Evolutionary conservation across 2,329 filamentous ascomycete species (phyloP), one percentile per base, ranked within the genome.

Genomic region (Trichothecium sympodiale): DNA sequence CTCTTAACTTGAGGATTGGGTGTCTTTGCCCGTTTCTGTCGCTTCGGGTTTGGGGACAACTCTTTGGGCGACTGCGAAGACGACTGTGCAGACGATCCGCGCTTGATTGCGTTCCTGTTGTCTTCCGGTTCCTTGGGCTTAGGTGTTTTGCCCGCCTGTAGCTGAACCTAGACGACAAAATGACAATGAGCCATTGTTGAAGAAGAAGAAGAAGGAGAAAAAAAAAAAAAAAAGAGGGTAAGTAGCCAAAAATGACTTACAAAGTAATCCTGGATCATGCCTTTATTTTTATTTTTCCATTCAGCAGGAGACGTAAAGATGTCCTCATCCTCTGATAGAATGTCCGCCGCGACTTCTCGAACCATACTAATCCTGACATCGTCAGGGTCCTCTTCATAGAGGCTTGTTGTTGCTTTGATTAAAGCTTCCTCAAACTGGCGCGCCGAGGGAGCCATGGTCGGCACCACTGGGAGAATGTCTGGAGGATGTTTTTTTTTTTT

Each of bases 211-310:
- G n/a, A n/a, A n/a, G n/a, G n/a, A n/a, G n/a, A n/a, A n/a, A n/a
- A n/a, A n/a, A n/a, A n/a, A n/a, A n/a, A n/a, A n/a, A n/a, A n/a
- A n/a, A n/a, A n/a, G n/a, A n/a, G n/a, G n/a, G n/a, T n/a, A n/a
- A n/a, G n/a, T n/a, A n/a, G n/a, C n/a, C n/a, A n/a, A n/a, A n/a
- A n/a, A n/a, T n/a, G n/a, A n/a, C 69, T 42, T 61, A 78, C 75
- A n/a, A 69, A 64, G 33, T 62, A 57, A 14, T 57, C 55, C 35
- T 68, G 68, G 42, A 80, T 75, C n/a, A 77, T 46, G 1, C 53
- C 49, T 46, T 78, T 79, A 51, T 73, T 78, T 43, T 61, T 67
- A 4, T 56, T 51, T 50, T 79, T 78, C 76, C 76, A 80, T 13
- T 65, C 54, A 0, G 43, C 54, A 2, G n/a, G n/a, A n/a, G 49